Base-by-base conservation (phyloP, 2,329 filamentous ascomycete species). In the Neoscytalidium dimidiatum region DNA sequence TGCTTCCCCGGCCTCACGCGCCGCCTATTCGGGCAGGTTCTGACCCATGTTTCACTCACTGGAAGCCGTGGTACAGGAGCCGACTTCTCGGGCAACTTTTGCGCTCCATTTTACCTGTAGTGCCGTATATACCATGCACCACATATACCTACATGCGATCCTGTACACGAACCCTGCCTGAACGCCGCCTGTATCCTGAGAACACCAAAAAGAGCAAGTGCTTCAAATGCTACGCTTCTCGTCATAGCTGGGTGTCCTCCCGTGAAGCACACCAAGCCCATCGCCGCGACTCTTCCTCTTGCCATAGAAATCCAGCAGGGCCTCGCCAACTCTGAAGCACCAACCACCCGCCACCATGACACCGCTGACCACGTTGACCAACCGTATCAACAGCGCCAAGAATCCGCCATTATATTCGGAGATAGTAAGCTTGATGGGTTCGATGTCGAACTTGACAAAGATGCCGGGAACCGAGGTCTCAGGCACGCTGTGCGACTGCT, bases 391-490 rank as follows among this genome's bases (percentile, higher is more conserved):
- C 71, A 99, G 87, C 26, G 85, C 83, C 69, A 97, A 79, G 66
- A 97, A 82, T 48, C 91, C 85, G 65, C 90, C 89, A 73, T 93
- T 88, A 73, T 88, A 88, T 81, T 98, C 94, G 67, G 90, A 90
- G 46, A 99, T 90, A 29, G 90, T 89, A 62, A 99, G 83, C 76
- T 95, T 82, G 71, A 99, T 94, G 1, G 95, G 95, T 83, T 99
- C 95, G 71, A 99, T 97, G 76, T 98, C 94, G 80, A 96, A 99
- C 82, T 98, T 99, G 85, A 99, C 92, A 77, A 98, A 99, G 67
- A 99, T 88, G 33, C 95, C 95, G 0, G 95, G 95, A 0, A 97
- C 86, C 66, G 82, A 81, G 67, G 75, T 88, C 72, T 96, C 90
- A 63, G 84, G 82, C 46, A 96, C 85, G 38, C 83, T 80, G 72